Evolutionary conservation across 2,329 filamentous ascomycete species (phyloP), one percentile per base, ranked within the genome.

Genomic region (Epichloe hybrida): DNA sequence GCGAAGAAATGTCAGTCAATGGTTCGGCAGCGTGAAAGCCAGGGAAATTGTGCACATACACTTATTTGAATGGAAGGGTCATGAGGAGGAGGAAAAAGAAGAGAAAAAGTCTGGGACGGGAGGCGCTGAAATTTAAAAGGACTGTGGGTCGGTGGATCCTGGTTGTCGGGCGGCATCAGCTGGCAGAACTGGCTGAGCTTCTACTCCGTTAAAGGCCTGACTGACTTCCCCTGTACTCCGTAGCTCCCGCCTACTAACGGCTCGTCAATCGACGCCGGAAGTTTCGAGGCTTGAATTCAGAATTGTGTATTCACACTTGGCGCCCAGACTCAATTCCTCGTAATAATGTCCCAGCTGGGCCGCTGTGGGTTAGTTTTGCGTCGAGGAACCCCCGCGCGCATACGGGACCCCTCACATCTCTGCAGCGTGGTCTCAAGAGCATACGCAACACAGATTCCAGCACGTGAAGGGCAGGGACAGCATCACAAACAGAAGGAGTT

Each of bases 61-160:
- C 88, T 80, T 84, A 83, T 85, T 94, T 95, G 94, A 96, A 90
- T 87, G 89, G 90, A 96, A 95, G 88, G 90, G 88, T 91, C 79
- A 82, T 84, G 78, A 82, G 75, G 63, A 65, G 72, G 71, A 74
- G 72, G 71, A 74, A 76, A 76, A 69, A 72, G 73, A 75, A 75
- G 75, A 69, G 64, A 58, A 66, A 67, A 66, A 60, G 60, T 54
- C 59, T 49, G 64, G 63, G 47, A 49, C 49, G 41, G 61, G 61
- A 61, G 57, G 59, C 48, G 59, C 48, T 58, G 55, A 54, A 56
- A 61, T 71, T 72, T 70, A 70, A 69, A 54, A 34, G 46, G 59
- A 20, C 21, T 43, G 23, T 36, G 52, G 42, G 46, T 49, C 50
- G 20, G 42, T 51, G 48, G 49, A 23, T n/a, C 34, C 35, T 34